Percentiles rank a stretch among this genome's conserved stretches.
Evolutionary conservation across 345 rosid genomes (phyloP).

Genomic region (Aquilaria yunnanensis): DNA sequence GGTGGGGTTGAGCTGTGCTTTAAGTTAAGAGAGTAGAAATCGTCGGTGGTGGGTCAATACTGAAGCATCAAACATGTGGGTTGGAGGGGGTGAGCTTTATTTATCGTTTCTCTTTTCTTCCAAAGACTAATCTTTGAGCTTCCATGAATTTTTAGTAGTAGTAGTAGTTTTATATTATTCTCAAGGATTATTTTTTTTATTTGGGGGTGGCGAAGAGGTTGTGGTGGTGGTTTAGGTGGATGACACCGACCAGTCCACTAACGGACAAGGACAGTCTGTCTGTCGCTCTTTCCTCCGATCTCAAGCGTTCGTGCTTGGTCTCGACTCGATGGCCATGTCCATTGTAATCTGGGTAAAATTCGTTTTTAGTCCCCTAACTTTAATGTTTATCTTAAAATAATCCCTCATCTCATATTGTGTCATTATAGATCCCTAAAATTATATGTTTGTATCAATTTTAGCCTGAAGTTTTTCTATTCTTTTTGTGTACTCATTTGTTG

Average conservation of each 20-base stretch:
- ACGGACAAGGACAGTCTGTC: constrained; percentile 25
- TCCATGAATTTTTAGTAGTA: not conserved
- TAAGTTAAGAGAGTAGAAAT: not conserved
- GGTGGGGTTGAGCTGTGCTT: not conserved
- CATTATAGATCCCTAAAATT: too few species aligned
- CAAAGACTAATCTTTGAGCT: not conserved
- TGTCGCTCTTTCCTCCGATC: not conserved
- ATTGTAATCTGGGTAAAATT: too few species aligned
- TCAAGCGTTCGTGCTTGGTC: not conserved
- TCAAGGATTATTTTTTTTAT: too few species aligned
- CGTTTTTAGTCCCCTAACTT: too few species aligned
- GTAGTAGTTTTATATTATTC: too few species aligned
- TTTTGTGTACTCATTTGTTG: too few species aligned
- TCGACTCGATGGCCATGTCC: too few species aligned
- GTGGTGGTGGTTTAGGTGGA: not conserved
- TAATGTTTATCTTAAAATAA: too few species aligned
- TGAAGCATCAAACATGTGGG: not conserved
- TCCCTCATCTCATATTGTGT: too few species aligned
- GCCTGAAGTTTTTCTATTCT: too few species aligned
- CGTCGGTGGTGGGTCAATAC: not conserved
- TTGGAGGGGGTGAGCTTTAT: not conserved
- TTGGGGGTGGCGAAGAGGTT: not conserved
- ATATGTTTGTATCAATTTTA: too few species aligned
- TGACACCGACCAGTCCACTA: constrained; percentile 20
- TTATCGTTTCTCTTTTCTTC: not conserved